These are phyloP conservation scores for Eurotiales sp. DNA, from an alignment of 2,329 filamentous ascomycete genomes.

Conservation along the genomic window DNA sequence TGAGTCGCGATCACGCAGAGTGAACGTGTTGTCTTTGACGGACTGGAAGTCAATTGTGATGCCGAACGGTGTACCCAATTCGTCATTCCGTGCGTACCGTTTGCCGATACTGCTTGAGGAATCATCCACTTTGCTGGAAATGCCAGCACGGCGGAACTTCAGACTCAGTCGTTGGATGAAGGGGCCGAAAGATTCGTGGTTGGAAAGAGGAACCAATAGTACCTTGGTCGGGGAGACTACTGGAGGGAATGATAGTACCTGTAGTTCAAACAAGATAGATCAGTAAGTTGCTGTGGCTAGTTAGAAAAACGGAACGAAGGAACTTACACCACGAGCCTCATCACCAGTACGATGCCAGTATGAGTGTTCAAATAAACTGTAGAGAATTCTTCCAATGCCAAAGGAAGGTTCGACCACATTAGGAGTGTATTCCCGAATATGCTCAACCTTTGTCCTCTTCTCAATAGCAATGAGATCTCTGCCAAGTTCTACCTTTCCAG, in stretches of 20 bases:
- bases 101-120: conserved; percentile 91
- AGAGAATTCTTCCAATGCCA: conserved; percentile 91
- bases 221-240: conserved; percentile 92
- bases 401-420: conserved; percentile 98
- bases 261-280: conserved; percentile 7
- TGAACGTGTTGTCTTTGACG: conserved; percentile 79
- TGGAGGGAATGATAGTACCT: conserved; percentile 71
- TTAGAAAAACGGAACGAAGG: background rate
- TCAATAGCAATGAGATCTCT: conserved; percentile 80
- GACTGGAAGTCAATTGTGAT: conserved; percentile 97
- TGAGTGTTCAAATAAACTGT: conserved; percentile 87
- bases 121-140: conserved; percentile 85
- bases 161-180: conserved; percentile 68
- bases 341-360: conserved; percentile 89
- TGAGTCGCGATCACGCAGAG: conserved; percentile 83
- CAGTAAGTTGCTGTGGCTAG: background rate
- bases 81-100: conserved; percentile 90
- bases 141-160: conserved; percentile 68
- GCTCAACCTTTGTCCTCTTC: conserved; percentile 76
- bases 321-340: conserved; percentile 79
- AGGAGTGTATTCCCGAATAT: conserved; percentile 85
- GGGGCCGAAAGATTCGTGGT: conserved; percentile 76
- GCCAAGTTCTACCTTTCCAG: conserved; percentile 73
- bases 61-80: conserved; percentile 89
- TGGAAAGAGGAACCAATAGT: conserved; percentile 82